These are phyloP conservation scores for Phytophthora tubulina DNA, from an alignment of 352 stramenopile genomes.

Conservation along the genomic window DNA sequence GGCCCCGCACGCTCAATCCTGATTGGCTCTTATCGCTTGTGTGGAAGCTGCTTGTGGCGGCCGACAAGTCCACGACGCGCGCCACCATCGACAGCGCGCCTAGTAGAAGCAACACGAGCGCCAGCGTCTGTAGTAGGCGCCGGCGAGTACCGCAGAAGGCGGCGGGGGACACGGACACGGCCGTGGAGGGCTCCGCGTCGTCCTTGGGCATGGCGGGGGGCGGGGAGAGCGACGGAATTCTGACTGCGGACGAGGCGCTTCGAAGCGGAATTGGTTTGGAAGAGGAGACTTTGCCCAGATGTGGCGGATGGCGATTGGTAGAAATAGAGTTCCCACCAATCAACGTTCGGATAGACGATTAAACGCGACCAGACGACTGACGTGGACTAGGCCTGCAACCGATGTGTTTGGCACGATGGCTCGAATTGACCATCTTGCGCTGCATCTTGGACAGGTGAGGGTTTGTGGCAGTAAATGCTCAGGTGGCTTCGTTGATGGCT, in stretches of 20 bases:
- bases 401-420: constrained; percentile 4
- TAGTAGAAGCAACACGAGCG: constrained; percentile 20
- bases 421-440: constrained; percentile 5
- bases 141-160: constrained; percentile 17
- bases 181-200: constrained; percentile 13
- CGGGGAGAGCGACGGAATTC: constrained; percentile 40
- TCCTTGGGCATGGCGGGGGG: constrained; percentile 35
- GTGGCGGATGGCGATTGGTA: constrained; percentile 24
- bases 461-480: background rate
- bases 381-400: background rate
- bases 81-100: constrained; percentile 18
- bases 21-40: constrained; percentile 17
- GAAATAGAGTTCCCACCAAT: constrained; percentile 24
- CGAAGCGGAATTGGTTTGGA: constrained; percentile 12
- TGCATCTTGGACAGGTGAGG: constrained; percentile 1
- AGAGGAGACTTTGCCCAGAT: constrained; percentile 15
- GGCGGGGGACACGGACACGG: constrained; percentile 12
- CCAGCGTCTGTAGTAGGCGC: constrained; percentile 19
- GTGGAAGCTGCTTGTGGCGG: constrained; percentile 5
- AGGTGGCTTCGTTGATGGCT: constrained; percentile 4
- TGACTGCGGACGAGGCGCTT: background rate
- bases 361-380: constrained; percentile 27
- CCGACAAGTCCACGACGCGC: constrained; percentile 23
- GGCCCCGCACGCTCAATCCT: constrained; percentile 25
- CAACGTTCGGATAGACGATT: constrained; percentile 7